Evolutionary conservation across 225 moss, liverwort and hornwort species (phyloP), one percentile per base, ranked within the genome.

Genomic region (Thuidium tamariscinum): DNA sequence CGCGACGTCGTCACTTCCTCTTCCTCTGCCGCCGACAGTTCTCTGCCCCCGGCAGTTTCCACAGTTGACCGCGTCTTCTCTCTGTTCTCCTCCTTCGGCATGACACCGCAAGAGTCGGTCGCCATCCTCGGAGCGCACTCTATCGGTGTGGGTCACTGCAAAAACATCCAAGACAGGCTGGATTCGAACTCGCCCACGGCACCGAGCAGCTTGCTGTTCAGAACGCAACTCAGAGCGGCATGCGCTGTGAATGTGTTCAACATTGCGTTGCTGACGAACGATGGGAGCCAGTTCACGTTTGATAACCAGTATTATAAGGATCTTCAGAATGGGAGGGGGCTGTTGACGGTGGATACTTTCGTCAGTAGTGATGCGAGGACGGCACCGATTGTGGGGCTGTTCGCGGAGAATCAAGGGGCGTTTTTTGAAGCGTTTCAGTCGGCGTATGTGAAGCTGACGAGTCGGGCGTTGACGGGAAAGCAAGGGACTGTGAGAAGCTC

Each of bases 231-330:
- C 32, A 71, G 56, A 29, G 69, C 84, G 3, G 89, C 87, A 1
- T 97, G 97, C 42, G 95, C 97, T 5, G 91, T 95, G 51, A 89
- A 91, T 65, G 84, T 80, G 18, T 90, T 93, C 10, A 25, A 89
- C 65, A 66, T 91, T 36, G 89, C 93, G 8, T 68, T 89, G 15
- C 67, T 97, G 82, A 73, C 57, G 41, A 95, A 91, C 91, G 95
- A 89, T 82, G 88, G 34, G 13, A 80, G 91, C 5, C 92, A 91
- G 83, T 89, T 93, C 88, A 88, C 88, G 10, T 97, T 97, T 21
- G 97, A 97, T 85, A 97, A 97, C 42, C 91, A 92, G 79, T 97
- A 96, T 79, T 97, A 85, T 81, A 86, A 76, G 52, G 93, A 95
- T 62, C 83, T 95, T 20, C 92, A 90, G 25, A 55, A 81, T 30